These are phyloP conservation scores for Pachyrhizus erosus DNA, from an alignment of 306 rosid genomes.

Conservation along the genomic window DNA sequence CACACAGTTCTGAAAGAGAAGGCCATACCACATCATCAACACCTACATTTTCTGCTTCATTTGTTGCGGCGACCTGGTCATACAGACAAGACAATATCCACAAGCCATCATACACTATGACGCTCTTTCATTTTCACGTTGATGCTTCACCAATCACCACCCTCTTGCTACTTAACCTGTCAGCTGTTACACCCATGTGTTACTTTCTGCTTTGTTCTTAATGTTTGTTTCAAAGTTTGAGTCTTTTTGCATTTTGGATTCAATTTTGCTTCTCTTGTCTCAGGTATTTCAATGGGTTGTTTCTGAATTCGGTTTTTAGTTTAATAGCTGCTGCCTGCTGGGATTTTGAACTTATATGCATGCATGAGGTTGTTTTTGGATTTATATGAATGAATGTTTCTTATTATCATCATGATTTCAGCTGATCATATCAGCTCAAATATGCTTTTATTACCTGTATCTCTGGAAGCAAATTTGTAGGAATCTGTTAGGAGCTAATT, in stretches of 20 bases:
- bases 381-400: conserved; percentile 26
- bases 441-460: not conserved
- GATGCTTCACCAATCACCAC: not conserved
- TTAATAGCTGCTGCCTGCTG: not conserved
- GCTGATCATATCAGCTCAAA: not conserved
- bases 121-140: conserved; percentile 20
- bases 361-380: conserved; percentile 25
- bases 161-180: not conserved
- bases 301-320: not conserved
- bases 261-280: conserved; percentile 2
- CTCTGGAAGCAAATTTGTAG: not conserved
- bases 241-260: not conserved
- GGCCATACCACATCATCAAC: conserved; percentile 34
- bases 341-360: not conserved
- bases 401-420: not conserved
- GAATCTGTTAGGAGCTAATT: not conserved
- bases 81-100: conserved; percentile 11
- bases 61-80: conserved; percentile 56
- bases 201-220: not conserved
- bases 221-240: conserved; percentile 22
- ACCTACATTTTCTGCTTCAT: conserved; percentile 26
- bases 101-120: not conserved
- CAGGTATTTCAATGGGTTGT: not conserved
- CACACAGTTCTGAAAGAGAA: conserved; percentile 46
- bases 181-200: conserved; percentile 6